These are phyloP conservation scores for Brachypodium distachyon DNA, from an alignment of 202 grass and related monocot species.

Conservation along the genomic window DNA sequence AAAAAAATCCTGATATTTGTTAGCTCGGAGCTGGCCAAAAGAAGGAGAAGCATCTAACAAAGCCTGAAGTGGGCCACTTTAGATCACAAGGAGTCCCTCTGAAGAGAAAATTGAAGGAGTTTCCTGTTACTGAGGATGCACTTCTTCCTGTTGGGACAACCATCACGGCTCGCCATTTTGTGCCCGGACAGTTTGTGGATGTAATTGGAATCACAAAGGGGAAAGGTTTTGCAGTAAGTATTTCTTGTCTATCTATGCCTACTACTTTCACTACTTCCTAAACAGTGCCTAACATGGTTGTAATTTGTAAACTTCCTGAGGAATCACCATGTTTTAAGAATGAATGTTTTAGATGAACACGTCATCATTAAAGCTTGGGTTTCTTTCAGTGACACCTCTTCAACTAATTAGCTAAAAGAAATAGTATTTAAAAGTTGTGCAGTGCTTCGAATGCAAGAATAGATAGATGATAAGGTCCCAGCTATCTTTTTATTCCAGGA, in stretches of 20 bases:
- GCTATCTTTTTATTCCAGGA: background rate
- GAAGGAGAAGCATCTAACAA: conserved; percentile 98
- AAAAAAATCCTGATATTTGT: conserved; percentile 27
- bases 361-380: background rate
- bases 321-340: background rate
- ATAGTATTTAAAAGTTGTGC: background rate
- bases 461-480: background rate
- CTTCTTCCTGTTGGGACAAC: conserved; percentile 88
- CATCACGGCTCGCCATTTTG: conserved; percentile 93
- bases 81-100: conserved; percentile 77
- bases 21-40: conserved; percentile 96
- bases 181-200: conserved; percentile 92
- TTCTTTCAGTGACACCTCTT: background rate
- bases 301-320: background rate
- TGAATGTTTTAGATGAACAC: background rate
- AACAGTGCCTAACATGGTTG: background rate
- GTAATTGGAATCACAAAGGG: conserved; percentile 80
- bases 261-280: background rate
- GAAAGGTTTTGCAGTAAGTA: conserved; percentile 87
- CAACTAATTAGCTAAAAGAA: background rate
- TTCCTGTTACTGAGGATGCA: conserved; percentile 89
- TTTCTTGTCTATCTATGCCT: background rate
- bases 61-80: conserved; percentile 85
- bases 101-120: conserved; percentile 93
- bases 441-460: conserved; percentile 1